Percentiles rank a stretch among this genome's conserved stretches.
These are phyloP conservation scores for Eremomyces bilateralis DNA, from an alignment of 495 filamentous ascomycete genomes.

Conservation along the genomic window DNA sequence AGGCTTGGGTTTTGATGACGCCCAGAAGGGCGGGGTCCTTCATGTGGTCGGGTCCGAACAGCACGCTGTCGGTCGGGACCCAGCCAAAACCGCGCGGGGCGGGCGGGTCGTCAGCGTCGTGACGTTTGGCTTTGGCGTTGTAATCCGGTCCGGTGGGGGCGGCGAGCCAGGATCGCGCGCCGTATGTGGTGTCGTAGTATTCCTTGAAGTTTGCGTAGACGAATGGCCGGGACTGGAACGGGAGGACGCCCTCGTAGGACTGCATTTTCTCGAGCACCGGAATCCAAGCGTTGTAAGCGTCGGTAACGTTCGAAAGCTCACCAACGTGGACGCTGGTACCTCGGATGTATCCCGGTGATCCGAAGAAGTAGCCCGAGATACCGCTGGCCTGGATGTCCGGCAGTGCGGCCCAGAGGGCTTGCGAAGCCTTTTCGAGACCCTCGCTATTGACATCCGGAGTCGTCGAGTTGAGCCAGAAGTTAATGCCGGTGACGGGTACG, in stretches of 20 bases:
- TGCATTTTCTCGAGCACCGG: background rate
- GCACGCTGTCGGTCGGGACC: background rate
- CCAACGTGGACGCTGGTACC: background rate
- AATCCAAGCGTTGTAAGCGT: background rate
- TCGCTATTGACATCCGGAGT: background rate
- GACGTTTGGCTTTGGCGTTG: too few relatives aligned
- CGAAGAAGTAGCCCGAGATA: background rate
- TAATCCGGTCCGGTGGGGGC: too few relatives aligned
- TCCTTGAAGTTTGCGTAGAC: background rate
- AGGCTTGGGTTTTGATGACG: background rate
- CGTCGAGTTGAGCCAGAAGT: background rate
- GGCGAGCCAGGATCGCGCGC: too few relatives aligned
- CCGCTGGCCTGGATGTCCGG: background rate
- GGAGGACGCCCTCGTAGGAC: background rate
- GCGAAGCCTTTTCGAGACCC: background rate
- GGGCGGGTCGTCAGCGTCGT: background rate
- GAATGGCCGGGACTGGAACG: background rate
- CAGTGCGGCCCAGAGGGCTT: background rate
- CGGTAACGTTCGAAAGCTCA: background rate
- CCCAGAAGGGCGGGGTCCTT: background rate
- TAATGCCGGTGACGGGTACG: background rate
- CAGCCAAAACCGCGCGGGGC: background rate
- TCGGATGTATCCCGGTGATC: background rate
- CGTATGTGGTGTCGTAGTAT: background rate
- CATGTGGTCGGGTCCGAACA: background rate